These are phyloP conservation scores for Aspergillus mulundensis DNA, from an alignment of 495 filamentous ascomycete genomes.

Conservation along the genomic window DNA sequence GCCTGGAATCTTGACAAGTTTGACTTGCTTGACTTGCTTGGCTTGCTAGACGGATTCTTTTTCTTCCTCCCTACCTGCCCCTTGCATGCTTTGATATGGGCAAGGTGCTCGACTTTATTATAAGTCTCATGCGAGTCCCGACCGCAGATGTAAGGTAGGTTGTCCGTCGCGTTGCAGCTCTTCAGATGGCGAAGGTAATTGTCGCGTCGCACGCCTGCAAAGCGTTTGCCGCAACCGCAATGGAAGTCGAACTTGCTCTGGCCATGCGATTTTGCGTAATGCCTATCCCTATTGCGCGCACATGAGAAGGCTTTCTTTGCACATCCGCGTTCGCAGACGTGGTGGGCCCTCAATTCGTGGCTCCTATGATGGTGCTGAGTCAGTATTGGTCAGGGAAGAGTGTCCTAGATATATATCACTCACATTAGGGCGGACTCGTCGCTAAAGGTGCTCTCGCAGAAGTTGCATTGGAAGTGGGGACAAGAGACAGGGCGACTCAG, in stretches of 20 bases:
- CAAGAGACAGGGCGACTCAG: neutral
- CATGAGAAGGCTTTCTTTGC: neutral
- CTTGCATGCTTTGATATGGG: neutral
- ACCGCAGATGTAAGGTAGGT: neutral
- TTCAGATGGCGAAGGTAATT: neutral
- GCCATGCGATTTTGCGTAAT: neutral
- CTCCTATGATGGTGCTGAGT: neutral
- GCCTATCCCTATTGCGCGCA: neutral
- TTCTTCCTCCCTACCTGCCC: neutral
- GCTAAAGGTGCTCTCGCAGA: neutral
- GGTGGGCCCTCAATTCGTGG: neutral
- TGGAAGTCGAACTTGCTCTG: neutral
- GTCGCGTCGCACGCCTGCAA: neutral
- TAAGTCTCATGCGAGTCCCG: neutral
- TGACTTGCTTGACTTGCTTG: too few species aligned
- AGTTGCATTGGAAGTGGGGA: neutral
- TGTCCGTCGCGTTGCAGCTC: neutral
- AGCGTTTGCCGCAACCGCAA: neutral
- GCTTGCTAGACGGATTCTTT: too few species aligned
- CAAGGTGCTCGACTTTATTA: neutral
- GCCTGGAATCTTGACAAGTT: too few species aligned
- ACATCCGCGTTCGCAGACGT: neutral
- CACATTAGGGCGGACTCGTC: neutral
- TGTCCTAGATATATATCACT: neutral
- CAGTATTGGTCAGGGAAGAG: neutral